Base-by-base conservation (phyloP, 1,284 basidiomycete genomes). In the Trichosporon ovoides region DNA sequence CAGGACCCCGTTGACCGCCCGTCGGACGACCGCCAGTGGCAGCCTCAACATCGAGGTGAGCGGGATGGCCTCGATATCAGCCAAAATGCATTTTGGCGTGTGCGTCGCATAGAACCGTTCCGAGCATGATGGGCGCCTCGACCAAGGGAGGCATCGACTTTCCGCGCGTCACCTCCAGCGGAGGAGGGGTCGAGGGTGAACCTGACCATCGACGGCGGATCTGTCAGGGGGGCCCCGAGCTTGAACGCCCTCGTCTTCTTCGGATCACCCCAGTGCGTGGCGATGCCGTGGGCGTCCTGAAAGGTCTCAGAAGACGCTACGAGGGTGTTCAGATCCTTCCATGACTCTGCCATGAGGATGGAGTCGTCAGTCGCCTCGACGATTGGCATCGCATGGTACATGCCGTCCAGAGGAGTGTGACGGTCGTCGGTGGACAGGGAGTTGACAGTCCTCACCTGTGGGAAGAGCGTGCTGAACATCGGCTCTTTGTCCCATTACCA, bases 401-500 rank as follows among this genome's bases (percentile, higher is more conserved):
- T 2, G 37, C n/a, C 18, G 16, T 38, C 37, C 16, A n/a, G 4
- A 3, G 16, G 16, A 6, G 7, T 9, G n/a, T 38, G 37, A n/a
- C n/a, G n/a, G n/a, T n/a, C n/a, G 37, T 9, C 14, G 7, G 3
- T 9, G 7, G 16, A 9, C 4, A 16, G 7, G 7, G 16, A 16
- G 9, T 38, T 38, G 6, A 2, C 3, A 5, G 37, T 38, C 9
- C 37, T 16, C 14, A 38, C 7, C 4, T 6, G 13, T 4, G 37
- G 37, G 37, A 38, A 38, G 10, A 34, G 13, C 5, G 14, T 10
- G 1, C 20, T 3, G 13, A 46, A 22, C 24, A 51, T 75, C 68
- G 28, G n/a, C n/a, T n/a, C n/a, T n/a, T 31, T 5, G n/a, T 59
- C 22, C 3, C 77, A 48, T 49, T 62, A 76, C 33, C 65, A 68